These are phyloP conservation scores for Solanum sitiens DNA, from an alignment of 257 asterid species.

Conservation along the genomic window DNA sequence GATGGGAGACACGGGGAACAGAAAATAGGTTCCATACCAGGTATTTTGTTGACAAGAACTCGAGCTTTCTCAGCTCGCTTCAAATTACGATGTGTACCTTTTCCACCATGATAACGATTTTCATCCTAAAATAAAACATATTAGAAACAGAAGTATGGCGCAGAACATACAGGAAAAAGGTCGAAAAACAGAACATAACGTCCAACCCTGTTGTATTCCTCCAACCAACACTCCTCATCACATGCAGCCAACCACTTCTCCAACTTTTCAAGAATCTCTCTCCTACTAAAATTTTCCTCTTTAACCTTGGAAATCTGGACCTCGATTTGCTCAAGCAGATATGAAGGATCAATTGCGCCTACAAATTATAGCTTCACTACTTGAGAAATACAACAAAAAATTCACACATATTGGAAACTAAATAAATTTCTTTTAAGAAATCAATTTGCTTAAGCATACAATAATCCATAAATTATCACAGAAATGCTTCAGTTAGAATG, in stretches of 20 bases:
- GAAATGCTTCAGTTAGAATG: background rate
- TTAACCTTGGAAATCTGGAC: constrained; percentile 48
- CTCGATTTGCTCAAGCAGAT: constrained; percentile 68
- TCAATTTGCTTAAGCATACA: background rate
- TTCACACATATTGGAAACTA: background rate
- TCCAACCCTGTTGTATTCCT: constrained; percentile 87
- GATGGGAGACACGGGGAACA: background rate
- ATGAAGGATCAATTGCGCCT: constrained; percentile 56
- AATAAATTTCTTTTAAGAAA: background rate
- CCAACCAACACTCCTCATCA: constrained; percentile 91
- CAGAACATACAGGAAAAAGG: background rate
- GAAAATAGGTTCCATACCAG: constrained; percentile 35
- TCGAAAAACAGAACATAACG: background rate
- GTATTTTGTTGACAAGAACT: constrained; percentile 76
- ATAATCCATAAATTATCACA: background rate
- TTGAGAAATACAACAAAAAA: background rate
- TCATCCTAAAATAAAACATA: constrained; percentile 47
- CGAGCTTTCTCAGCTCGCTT: constrained; percentile 98
- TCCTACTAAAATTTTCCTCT: constrained; percentile 72
- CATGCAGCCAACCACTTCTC: constrained; percentile 87
- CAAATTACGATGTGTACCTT: constrained; percentile 76
- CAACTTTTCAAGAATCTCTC: constrained; percentile 78
- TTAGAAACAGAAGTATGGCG: background rate
- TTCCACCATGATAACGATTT: constrained; percentile 84
- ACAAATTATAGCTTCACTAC: background rate